These are phyloP conservation scores for Pichia manshurica DNA, from an alignment of 805 yeast genomes.

Conservation along the genomic window DNA sequence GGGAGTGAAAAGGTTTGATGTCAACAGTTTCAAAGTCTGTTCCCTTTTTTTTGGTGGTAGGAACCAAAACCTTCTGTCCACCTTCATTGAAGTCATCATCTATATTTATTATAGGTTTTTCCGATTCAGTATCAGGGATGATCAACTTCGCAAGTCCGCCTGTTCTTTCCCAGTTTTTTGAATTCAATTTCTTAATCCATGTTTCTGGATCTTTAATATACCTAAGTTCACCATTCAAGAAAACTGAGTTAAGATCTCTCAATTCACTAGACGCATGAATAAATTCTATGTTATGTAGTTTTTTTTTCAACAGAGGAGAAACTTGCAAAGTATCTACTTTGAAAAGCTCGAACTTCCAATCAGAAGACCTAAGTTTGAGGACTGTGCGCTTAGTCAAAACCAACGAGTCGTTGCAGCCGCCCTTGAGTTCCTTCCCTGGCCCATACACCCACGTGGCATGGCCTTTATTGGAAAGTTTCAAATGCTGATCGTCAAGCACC, in stretches of 20 bases:
- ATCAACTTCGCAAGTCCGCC: conserved; percentile 8
- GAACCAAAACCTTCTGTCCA: background rate
- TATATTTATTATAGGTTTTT: background rate
- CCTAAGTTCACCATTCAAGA: background rate
- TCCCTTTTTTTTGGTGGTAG: background rate
- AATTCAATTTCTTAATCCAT: conserved; percentile 7
- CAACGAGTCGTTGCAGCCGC: background rate
- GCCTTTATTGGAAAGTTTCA: background rate
- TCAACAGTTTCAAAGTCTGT: background rate
- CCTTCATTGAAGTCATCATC: background rate
- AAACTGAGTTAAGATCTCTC: background rate
- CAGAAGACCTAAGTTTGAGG: conserved; percentile 1
- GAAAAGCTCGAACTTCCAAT: conserved; percentile 5
- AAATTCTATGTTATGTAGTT: background rate
- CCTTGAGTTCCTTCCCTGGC: conserved; percentile 2
- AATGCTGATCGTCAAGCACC: background rate
- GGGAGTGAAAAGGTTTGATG: conserved; percentile 1
- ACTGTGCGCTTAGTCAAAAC: background rate
- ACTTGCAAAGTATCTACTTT: background rate
- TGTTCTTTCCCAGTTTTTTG: conserved; percentile 7
- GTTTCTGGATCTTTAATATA: background rate
- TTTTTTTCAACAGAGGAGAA: background rate
- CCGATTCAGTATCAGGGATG: conserved; percentile 1
- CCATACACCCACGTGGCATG: conserved; percentile 8
- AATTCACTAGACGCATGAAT: background rate